Base-by-base conservation (phyloP, 1,139 yeast genomes). In the Suhomyces bolitotheri region DNA sequence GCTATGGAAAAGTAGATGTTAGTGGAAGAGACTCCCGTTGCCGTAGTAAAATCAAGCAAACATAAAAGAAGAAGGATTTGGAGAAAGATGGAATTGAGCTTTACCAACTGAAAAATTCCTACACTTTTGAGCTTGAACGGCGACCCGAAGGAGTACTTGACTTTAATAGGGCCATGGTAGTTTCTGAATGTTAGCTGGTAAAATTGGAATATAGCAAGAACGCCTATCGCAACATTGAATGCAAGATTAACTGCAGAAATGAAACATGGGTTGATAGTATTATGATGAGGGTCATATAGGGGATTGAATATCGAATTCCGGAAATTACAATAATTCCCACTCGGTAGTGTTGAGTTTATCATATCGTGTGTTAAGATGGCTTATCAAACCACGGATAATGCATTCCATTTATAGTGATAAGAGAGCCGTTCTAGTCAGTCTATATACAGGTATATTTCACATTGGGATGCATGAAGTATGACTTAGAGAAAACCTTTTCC, bases 201-300 rank as follows among this genome's bases (percentile, higher is more conserved):
- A 7, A 51, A 39, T 39, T 64, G 67, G 22, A 27, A 40, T 2
- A 49, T 12, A 2, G 49, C 50, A 13, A 50, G 40, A 4, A 41
- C 12, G 3, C 47, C 52, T 14, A 53, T 23, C 4, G 44, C 13
- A 8, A 25, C 30, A 27, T 43, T 45, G 17, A 43, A 29, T 2
- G 38, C 15, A 11, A 49, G 31, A 5, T 49, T 45, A 4, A 54
- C 40, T 17, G 52, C 48, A n/a, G 60, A 51, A 19, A 63, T 44
- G 39, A 65, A 65, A 33, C 62, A 53, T 1, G 71, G 70, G 43
- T 63, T 60, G 14, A 64, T 40, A 13, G 62, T 50, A 44, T 62
- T 65, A n/a, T 42, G 44, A 16, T 35, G 27, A 6, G 58, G 53
- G 35, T 50, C 43, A 29, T 45, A 52, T 31, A 62, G 50, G 7